Percentiles rank a stretch among this genome's conserved stretches.
Evolutionary conservation across 257 asterid genomes (phyloP).

Genomic region (Ligustrum vulgare): DNA sequence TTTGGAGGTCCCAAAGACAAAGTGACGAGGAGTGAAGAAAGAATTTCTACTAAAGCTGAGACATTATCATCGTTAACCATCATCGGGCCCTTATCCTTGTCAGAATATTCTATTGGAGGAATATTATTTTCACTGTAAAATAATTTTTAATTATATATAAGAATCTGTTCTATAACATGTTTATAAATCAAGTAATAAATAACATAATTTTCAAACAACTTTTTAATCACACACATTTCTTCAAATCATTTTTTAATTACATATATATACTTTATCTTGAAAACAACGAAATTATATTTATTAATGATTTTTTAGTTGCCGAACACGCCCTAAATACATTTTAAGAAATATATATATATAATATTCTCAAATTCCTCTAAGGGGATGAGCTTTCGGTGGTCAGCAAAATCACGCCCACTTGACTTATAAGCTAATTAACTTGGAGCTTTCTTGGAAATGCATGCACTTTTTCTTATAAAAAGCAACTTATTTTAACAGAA

Average conservation of each 20-base stretch:
- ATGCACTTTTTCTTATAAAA: neutral
- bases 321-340: too few species aligned
- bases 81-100: conserved; percentile 27
- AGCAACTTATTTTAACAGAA: neutral
- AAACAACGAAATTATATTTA: too few species aligned
- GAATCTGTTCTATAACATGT: neutral
- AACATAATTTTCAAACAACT: too few species aligned
- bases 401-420: conserved; percentile 40
- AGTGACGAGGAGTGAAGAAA: conserved; percentile 33
- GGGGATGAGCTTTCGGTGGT: conserved; percentile 28
- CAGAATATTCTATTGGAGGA: conserved; percentile 18
- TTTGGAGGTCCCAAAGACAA: conserved; percentile 26
- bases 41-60: conserved; percentile 41
- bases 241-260: too few species aligned
- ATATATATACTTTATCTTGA: too few species aligned
- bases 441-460: conserved; percentile 8
- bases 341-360: too few species aligned
- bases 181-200: too few species aligned
- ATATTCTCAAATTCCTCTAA: neutral
- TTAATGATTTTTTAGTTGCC: too few species aligned
- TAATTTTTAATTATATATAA: neutral
- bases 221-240: too few species aligned
- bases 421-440: conserved; percentile 23
- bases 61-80: conserved; percentile 36
- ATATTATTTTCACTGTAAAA: neutral